These are phyloP conservation scores for Aspergillus hortae DNA, from an alignment of 2,329 filamentous ascomycete species.

Conservation along the genomic window DNA sequence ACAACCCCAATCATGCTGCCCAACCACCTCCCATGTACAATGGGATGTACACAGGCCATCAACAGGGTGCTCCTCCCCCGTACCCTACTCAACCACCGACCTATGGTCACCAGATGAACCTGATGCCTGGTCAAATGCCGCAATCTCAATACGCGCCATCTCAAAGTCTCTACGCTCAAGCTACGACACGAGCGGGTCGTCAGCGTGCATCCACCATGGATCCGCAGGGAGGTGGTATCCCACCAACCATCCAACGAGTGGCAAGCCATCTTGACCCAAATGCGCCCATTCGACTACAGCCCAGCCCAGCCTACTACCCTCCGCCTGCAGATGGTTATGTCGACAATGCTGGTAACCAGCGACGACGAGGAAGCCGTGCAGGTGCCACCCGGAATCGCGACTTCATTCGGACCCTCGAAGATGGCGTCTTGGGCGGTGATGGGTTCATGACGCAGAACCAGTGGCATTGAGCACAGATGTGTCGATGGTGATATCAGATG, in stretches of 20 bases:
- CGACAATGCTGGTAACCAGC: conserved; percentile 61
- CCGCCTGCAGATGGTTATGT: conserved; percentile 80
- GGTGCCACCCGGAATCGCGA: conserved; percentile 63
- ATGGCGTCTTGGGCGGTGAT: conserved; percentile 81
- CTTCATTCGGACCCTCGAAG: conserved; percentile 92
- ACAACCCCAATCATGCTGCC: conserved; percentile 41
- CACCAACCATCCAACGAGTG: conserved; percentile 86
- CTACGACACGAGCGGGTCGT: conserved; percentile 71
- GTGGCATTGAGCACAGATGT: conserved; percentile 55
- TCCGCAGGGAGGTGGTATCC: conserved; percentile 87
- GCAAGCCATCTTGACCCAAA: conserved; percentile 94
- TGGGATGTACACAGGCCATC: conserved; percentile 68
- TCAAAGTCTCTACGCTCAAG: conserved; percentile 70
- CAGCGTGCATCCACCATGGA: conserved; percentile 97
- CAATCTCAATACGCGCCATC: conserved; percentile 66
- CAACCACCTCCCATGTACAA: conserved; percentile 65
- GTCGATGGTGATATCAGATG: conserved; percentile 4
- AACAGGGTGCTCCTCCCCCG: conserved; percentile 69
- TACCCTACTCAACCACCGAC: conserved; percentile 70
- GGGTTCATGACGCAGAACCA: conserved; percentile 77
- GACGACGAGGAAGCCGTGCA: conserved; percentile 72
- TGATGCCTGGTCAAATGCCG: conserved; percentile 64
- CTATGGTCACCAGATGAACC: conserved; percentile 70
- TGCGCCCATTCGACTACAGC: conserved; percentile 88
- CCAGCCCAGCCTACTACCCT: conserved; percentile 95